Conservation (phyloP, 495 filamentous ascomycete species). For the Umbilicaria muhlenbergii region DNA sequence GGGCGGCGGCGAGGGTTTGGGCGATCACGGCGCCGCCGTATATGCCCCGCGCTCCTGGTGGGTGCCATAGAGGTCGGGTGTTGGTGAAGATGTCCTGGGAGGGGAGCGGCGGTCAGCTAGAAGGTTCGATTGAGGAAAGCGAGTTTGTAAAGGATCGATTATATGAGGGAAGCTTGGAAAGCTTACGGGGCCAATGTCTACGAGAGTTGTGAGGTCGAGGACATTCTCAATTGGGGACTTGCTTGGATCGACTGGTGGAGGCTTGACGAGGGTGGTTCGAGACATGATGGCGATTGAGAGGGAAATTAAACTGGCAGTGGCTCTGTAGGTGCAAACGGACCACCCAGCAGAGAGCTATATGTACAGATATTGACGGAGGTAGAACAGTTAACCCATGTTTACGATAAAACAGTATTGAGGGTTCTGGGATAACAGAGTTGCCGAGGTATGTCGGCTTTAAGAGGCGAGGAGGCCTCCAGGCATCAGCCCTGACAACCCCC, state of each 20-base stretch:
- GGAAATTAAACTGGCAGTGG: too few species aligned
- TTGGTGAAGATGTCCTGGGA: slow-evolving; percentile 81
- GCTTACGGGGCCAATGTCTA: slow-evolving; percentile 65
- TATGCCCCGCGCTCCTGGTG: slow-evolving; percentile 71
- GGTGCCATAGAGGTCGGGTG: slow-evolving; percentile 76
- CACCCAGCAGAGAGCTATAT: too few species aligned
- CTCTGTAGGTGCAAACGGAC: too few species aligned
- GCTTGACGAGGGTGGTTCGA: slow-evolving; percentile 55
- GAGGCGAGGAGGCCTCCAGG: too few species aligned
- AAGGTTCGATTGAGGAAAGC: not conserved
- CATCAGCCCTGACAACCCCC: too few species aligned
- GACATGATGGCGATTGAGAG: slow-evolving; percentile 5
- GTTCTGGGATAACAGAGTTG: too few species aligned
- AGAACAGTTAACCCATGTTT: too few species aligned
- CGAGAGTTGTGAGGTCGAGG: slow-evolving; percentile 65
- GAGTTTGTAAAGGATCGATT: not conserved
- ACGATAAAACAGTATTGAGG: too few species aligned
- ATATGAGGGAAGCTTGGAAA: not conserved
- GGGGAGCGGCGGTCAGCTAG: slow-evolving; percentile 3
- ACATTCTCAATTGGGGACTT: slow-evolving; percentile 78
- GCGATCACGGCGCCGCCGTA: slow-evolving; percentile 90
- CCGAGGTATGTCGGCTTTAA: too few species aligned
- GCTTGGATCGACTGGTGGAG: slow-evolving; percentile 52
- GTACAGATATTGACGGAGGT: too few species aligned
- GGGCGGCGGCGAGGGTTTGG: slow-evolving; percentile 77